Conservation (phyloP, 176 grass and related monocot species). For the Miscanthus lutarioriparius region DNA sequence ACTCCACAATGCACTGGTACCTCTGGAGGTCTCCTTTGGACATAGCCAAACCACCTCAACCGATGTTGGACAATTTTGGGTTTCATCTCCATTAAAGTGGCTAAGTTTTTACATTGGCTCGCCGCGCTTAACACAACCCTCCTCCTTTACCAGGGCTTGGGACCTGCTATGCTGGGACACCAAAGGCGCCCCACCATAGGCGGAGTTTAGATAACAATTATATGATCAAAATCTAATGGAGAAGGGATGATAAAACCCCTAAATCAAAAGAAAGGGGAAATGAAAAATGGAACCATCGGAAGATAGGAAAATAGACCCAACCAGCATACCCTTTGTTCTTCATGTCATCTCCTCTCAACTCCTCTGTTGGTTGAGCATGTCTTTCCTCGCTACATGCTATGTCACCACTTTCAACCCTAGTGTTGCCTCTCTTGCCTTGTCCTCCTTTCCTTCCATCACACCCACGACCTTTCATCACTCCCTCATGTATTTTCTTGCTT, state of each 20-base stretch:
- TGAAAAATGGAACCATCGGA: not conserved
- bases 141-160: no score
- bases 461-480: not conserved
- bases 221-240: not conserved
- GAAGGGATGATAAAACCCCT: not conserved
- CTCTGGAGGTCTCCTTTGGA: no score
- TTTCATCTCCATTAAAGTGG: no score
- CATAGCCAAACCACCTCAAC: no score
- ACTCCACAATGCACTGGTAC: no score
- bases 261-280: not conserved
- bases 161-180: no score
- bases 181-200: no score
- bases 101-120: no score
- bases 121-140: no score
- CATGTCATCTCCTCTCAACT: not conserved
- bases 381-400: not conserved
- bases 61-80: no score
- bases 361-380: not conserved
- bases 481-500: not conserved
- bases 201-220: not conserved
- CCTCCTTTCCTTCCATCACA: not conserved
- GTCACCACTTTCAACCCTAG: not conserved
- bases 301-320: not conserved
- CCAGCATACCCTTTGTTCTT: not conserved
- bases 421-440: not conserved